phyloP scores from a whole-genome alignment of 1,284 basidiomycete species.

The Mrakiaceae sp. region DNA sequence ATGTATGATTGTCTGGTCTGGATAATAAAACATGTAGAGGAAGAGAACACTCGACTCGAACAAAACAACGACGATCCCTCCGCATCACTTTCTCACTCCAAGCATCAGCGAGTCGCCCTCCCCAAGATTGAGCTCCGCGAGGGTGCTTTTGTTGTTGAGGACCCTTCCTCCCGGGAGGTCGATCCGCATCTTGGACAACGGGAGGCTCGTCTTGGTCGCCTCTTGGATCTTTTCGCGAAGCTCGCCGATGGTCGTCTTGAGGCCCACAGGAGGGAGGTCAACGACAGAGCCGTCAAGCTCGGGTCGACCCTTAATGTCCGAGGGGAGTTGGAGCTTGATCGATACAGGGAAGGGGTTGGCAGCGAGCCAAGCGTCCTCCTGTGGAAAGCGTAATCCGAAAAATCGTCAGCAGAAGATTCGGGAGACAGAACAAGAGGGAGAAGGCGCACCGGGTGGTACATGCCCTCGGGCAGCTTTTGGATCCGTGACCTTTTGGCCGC shows the following conservation, averaged over 20 bases:
- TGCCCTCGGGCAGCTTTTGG: constrained; percentile 62
- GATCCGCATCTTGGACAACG: constrained; percentile 64
- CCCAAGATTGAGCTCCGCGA: constrained; percentile 78
- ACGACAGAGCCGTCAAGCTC: constrained; percentile 63
- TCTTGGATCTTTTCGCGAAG: constrained; percentile 74
- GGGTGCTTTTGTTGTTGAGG: constrained; percentile 68
- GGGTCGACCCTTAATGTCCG: constrained; percentile 56
- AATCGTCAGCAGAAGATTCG: constrained; percentile 1
- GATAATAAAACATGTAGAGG: neutral
- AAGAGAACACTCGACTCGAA: neutral
- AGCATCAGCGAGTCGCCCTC: constrained; percentile 71
- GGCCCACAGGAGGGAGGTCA: constrained; percentile 63
- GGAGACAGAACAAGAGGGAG: constrained; percentile 3
- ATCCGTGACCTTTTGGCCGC: constrained; percentile 72
- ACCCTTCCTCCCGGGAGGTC: constrained; percentile 59
- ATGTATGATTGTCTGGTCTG: neutral
- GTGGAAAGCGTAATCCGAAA: neutral
- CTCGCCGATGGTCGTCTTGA: constrained; percentile 69
- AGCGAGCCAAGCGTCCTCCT: constrained; percentile 61
- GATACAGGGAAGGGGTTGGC: constrained; percentile 82
- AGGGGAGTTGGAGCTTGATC: constrained; percentile 67
- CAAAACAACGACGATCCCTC: constrained; percentile 1
- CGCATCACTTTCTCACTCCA: constrained; percentile 51
- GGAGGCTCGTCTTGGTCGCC: constrained; percentile 58
- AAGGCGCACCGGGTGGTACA: constrained; percentile 1